A percentile compares a stretch with the other conserved stretches of the same genome.
phyloP scores from a whole-genome alignment of 768 basidiomycete species.

The Termitomyces sp. region DNA sequence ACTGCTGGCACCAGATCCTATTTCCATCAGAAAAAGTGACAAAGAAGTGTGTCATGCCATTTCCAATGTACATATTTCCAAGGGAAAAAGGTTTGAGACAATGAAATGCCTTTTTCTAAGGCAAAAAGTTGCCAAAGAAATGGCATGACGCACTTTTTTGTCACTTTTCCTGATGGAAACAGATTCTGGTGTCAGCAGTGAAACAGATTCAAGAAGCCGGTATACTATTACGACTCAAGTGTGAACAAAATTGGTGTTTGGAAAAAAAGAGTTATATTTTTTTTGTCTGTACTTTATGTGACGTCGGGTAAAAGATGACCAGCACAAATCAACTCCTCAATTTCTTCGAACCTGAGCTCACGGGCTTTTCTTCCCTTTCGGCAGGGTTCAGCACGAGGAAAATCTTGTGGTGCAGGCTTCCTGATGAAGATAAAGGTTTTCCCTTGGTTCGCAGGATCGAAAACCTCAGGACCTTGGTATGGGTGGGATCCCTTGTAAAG shows the following conservation, averaged over 20 bases:
- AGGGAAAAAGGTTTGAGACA: too few relatives aligned
- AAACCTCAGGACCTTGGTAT: conserved; percentile 2
- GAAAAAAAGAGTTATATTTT: neutral
- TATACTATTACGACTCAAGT: too few relatives aligned
- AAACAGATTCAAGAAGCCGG: too few relatives aligned
- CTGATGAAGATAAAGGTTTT: neutral
- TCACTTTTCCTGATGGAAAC: too few relatives aligned
- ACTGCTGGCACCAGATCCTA: too few relatives aligned
- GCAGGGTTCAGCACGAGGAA: neutral
- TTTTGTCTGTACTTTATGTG: neutral
- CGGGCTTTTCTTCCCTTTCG: neutral
- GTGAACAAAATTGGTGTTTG: neutral
- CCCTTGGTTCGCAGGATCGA: neutral
- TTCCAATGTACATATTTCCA: too few relatives aligned
- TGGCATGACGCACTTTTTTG: too few relatives aligned
- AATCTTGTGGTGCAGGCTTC: neutral
- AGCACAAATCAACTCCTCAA: neutral
- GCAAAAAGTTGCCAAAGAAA: too few relatives aligned
- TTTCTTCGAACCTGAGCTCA: neutral
- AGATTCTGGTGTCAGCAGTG: too few relatives aligned
- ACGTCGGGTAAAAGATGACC: neutral
- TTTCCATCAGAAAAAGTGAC: too few relatives aligned
- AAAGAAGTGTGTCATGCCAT: too few relatives aligned
- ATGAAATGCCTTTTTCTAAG: too few relatives aligned
- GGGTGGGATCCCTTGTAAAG: neutral